These are phyloP conservation scores for Phytophthora citricola DNA, from an alignment of 352 stramenopile species.

Conservation along the genomic window DNA sequence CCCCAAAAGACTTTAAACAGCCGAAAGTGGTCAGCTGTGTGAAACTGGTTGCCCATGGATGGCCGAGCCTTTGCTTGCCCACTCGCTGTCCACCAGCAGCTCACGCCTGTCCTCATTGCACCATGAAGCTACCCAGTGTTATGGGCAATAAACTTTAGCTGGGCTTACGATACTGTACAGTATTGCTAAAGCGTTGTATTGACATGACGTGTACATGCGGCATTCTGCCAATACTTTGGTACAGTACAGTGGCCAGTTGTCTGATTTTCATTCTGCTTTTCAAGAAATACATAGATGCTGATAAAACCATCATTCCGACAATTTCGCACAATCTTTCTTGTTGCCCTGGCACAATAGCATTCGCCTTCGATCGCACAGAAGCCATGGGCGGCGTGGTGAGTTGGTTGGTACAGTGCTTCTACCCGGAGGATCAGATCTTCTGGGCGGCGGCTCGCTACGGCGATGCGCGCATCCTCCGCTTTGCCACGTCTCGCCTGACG, in stretches of 20 bases:
- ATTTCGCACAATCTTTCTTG: neutral
- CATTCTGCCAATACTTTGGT: too few relatives aligned
- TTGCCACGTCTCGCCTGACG: conserved; percentile 44
- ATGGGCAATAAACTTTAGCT: too few relatives aligned
- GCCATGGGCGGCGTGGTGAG: conserved; percentile 50
- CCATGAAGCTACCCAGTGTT: neutral
- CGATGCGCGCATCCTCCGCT: conserved; percentile 46
- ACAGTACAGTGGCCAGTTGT: neutral
- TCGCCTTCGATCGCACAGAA: conserved; percentile 5
- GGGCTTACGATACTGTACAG: too few relatives aligned
- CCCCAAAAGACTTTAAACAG: conserved; percentile 12
- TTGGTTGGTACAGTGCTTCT: conserved; percentile 63
- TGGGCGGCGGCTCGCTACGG: conserved; percentile 56
- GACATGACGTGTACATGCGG: too few relatives aligned
- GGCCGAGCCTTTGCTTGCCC: neutral
- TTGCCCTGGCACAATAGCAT: conserved; percentile 14
- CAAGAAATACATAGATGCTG: conserved; percentile 5
- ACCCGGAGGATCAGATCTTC: conserved; percentile 60
- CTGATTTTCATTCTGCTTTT: conserved; percentile 7
- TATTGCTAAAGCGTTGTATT: too few relatives aligned
- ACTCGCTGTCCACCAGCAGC: conserved; percentile 5
- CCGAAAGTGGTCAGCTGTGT: conserved; percentile 23
- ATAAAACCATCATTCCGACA: conserved; percentile 35
- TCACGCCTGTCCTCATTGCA: conserved; percentile 13
- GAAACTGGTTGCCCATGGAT: conserved; percentile 10